A percentile compares a stretch with the other conserved stretches of the same genome.
Conservation (phyloP, 2,329 filamentous ascomycete species). For the Penicillium olsonii region DNA sequence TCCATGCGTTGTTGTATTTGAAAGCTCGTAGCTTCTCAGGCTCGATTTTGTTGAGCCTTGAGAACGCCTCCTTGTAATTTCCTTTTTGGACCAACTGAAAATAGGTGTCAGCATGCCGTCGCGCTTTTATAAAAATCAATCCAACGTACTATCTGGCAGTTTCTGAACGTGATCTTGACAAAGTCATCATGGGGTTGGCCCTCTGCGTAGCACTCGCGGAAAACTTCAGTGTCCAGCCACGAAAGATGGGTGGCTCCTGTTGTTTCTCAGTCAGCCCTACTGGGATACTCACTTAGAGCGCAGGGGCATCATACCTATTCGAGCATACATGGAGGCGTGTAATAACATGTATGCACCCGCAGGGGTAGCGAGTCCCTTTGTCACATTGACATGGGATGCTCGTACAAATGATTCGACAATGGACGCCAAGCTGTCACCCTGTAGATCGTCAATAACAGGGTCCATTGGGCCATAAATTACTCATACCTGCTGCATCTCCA, state of each 20-base stretch:
- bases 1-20: slow-evolving; percentile 68
- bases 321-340: slow-evolving; percentile 71
- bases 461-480: background rate
- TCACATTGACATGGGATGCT: slow-evolving; percentile 78
- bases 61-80: slow-evolving; percentile 68
- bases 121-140: background rate
- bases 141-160: slow-evolving; percentile 61
- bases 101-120: slow-evolving; percentile 2
- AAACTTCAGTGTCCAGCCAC: slow-evolving; percentile 66
- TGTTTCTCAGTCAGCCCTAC: slow-evolving; percentile 24
- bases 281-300: background rate
- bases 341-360: slow-evolving; percentile 74
- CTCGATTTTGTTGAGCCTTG: slow-evolving; percentile 61
- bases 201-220: slow-evolving; percentile 71
- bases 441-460: slow-evolving; percentile 17
- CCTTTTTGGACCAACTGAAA: slow-evolving; percentile 63
- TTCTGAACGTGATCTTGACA: slow-evolving; percentile 71
- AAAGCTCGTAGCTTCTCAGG: slow-evolving; percentile 67
- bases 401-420: slow-evolving; percentile 79
- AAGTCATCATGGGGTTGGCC: slow-evolving; percentile 72
- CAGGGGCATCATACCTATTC: slow-evolving; percentile 61
- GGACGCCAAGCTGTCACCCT: slow-evolving; percentile 59
- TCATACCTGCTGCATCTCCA: slow-evolving; percentile 70
- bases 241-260: slow-evolving; percentile 56
- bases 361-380: slow-evolving; percentile 70